Evolutionary conservation across 225 moss, liverwort and hornwort species (phyloP).

Genomic region (Marchantia polymorpha): DNA sequence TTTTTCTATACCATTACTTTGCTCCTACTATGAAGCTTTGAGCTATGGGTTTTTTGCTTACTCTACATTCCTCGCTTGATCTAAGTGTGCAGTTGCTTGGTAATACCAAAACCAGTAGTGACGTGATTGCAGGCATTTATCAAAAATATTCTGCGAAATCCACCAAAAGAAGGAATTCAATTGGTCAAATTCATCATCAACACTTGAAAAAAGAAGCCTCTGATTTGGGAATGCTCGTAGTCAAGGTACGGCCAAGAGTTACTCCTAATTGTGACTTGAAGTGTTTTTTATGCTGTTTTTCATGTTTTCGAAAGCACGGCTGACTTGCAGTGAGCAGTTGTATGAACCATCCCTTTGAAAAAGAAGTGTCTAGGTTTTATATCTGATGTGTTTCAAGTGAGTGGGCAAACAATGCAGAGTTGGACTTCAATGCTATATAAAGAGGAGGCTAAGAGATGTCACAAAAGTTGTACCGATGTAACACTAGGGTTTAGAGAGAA

Average conservation of each 20-base stretch:
- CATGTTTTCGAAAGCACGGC: not conserved
- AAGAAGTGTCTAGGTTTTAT: not conserved
- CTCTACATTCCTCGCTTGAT: too few species aligned
- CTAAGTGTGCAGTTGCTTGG: too few species aligned
- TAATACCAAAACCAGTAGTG: too few species aligned
- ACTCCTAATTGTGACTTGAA: not conserved
- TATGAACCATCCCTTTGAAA: not conserved
- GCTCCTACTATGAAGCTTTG: too few species aligned
- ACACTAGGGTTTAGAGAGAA: too few species aligned
- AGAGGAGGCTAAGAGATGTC: slow-evolving; percentile 99
- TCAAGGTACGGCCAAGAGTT: slow-evolving; percentile 53
- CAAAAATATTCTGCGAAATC: too few species aligned
- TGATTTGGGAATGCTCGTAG: slow-evolving; percentile 93
- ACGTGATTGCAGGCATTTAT: too few species aligned
- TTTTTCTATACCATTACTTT: too few species aligned
- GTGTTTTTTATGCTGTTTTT: not conserved
- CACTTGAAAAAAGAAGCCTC: slow-evolving; percentile 83
- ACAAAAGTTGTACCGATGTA: slow-evolving; percentile 93
- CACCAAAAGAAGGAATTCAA: too few species aligned
- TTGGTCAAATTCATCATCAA: slow-evolving; percentile 98
- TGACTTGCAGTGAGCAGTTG: not conserved
- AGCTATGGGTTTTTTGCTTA: too few species aligned
- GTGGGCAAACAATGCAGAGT: slow-evolving; percentile 88
- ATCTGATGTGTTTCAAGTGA: slow-evolving; percentile 45
- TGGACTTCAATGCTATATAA: slow-evolving; percentile 99